Evolutionary conservation across 139 green algal species (phyloP), one percentile per base, ranked within the genome.

Genomic region (Coccomyxa sp.): DNA sequence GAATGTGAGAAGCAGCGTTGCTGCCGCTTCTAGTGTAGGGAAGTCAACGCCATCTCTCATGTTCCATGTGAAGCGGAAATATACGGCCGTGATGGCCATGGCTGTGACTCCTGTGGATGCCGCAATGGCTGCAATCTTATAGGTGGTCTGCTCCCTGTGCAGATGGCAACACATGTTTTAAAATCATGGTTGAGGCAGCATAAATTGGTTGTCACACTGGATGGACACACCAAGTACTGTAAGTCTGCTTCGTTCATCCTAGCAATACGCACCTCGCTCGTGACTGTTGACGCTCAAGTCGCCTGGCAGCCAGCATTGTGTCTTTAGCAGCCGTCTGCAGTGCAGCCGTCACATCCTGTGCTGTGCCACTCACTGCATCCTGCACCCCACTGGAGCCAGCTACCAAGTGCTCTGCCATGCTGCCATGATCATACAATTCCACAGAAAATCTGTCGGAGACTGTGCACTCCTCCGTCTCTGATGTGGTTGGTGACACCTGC

Each of bases 21-120:
- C 87, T 1, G 80, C 79, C 28, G 96, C 89, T 74, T 97, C 93
- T 15, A 87, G 23, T 82, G 82, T 88, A 10, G 93, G 94, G 81
- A 97, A 92, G 23, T 88, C 84, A 4, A 81, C 87, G 60, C 87
- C 87, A 13, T 91, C 81, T 21, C 83, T 32, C 66, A 93, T 79
- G 88, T 96, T 90, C 85, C 88, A 93, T 21, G 80, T 31, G 60
- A 96, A 97, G 59, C 93, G 89, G 58, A 91, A 91, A 59, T 94
- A 95, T 13, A 93, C 96, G 31, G 94, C 93, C 13, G 91, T 83
- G 12, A 95, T 81, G 16, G 93, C 93, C 10, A 95, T 79, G 7
- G 84, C 81, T 13, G 84, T 86, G 10, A 96, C 79, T 17, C 90
- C 89, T 27, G 87, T 59, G 31, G 91, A 91, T 0, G 94, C 91